phyloP scores from a whole-genome alignment of 164 flowering plant species.

The Vitis rupestris region DNA sequence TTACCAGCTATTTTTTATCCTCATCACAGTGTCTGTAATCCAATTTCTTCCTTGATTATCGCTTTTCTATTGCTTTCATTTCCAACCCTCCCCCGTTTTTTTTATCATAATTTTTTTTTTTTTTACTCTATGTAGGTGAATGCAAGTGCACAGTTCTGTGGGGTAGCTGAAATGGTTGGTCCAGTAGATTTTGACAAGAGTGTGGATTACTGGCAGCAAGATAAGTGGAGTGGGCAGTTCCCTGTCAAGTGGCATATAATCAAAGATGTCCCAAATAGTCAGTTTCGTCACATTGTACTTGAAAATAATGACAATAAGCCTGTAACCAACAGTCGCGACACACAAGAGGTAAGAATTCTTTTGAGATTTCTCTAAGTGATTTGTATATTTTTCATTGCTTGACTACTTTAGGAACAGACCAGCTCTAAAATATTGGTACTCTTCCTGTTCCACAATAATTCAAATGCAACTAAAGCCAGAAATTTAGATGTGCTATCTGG shows the following conservation, averaged over 20 bases:
- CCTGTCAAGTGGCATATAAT: constrained; percentile 93
- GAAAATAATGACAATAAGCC: constrained; percentile 97
- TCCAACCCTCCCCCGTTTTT: background rate
- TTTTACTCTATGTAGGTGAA: constrained; percentile 62
- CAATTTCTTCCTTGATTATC: no score
- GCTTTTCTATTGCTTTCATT: no score
- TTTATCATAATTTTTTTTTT: background rate
- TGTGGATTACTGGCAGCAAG: constrained; percentile 97
- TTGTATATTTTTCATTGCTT: background rate
- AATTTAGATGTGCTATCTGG: no score
- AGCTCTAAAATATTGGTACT: no score
- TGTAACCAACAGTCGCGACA: constrained; percentile 93
- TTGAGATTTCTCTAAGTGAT: background rate
- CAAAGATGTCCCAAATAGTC: constrained; percentile 91
- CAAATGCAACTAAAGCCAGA: no score
- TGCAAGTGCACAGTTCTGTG: constrained; percentile 96
- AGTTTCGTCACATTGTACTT: constrained; percentile 81
- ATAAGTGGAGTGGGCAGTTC: constrained; percentile 94
- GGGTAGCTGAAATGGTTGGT: constrained; percentile 96
- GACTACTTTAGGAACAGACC: background rate
- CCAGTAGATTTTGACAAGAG: constrained; percentile 87
- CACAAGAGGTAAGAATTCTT: constrained; percentile 74
- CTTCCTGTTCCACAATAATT: no score
- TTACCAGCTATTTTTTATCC: no score
- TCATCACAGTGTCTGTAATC: no score